phyloP scores from a whole-genome alignment of 1,284 basidiomycete species.

The Leccinum angustisporum region DNA sequence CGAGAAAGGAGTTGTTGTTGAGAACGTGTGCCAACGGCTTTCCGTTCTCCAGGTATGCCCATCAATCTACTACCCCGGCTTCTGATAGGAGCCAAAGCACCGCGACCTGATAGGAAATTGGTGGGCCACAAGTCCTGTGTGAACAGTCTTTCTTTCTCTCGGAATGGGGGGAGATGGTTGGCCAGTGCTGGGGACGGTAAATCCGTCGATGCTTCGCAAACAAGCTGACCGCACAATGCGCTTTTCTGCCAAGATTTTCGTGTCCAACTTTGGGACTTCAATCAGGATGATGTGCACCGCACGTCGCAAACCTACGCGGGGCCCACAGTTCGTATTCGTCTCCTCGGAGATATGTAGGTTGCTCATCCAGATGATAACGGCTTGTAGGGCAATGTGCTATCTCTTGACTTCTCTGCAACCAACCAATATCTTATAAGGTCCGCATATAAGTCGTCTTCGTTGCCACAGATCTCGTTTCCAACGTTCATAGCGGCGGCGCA shows the following conservation, averaged over 20 bases:
- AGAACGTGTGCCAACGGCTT: conserved; percentile 28
- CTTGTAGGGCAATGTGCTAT: conserved; percentile 63
- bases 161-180: conserved; percentile 61
- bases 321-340: conserved; percentile 41
- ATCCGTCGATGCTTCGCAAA: conserved; percentile 16
- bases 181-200: conserved; percentile 78
- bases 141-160: conserved; percentile 66
- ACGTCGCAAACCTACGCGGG: conserved; percentile 51
- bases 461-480: conserved; percentile 1
- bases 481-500: conserved; percentile 56
- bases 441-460: conserved; percentile 28
- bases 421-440: conserved; percentile 66
- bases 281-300: conserved; percentile 54
- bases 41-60: conserved; percentile 35
- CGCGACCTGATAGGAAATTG: conserved; percentile 47
- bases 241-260: conserved; percentile 48
- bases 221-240: conserved; percentile 9
- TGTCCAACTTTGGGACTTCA: conserved; percentile 68
- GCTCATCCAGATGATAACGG: conserved; percentile 15
- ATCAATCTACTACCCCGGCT: neutral
- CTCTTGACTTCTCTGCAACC: conserved; percentile 63
- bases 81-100: conserved; percentile 3
- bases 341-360: conserved; percentile 28
- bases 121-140: conserved; percentile 67
- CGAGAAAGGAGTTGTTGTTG: conserved; percentile 18